Evolutionary conservation across 129 eudicot genomes (phyloP).

Genomic region (Heracleum sosnowskyi): DNA sequence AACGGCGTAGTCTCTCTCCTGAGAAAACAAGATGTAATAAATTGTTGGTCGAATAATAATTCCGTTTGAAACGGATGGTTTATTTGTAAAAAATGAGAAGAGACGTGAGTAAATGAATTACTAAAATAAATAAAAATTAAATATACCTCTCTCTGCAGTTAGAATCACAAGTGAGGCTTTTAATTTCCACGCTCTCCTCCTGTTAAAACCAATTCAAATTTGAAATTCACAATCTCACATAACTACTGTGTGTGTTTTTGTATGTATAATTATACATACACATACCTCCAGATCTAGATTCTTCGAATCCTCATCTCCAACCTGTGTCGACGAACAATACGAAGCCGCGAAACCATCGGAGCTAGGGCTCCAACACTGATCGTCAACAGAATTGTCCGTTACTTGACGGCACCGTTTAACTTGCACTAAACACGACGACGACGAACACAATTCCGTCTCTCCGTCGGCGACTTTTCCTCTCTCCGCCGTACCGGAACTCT

Average conservation of each 20-base stretch:
- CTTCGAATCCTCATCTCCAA: slow-evolving; percentile 12
- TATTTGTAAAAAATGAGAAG: slow-evolving; percentile 9
- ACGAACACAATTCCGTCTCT: slow-evolving; percentile 35
- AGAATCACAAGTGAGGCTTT: slow-evolving; percentile 23
- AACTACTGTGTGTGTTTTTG: background rate
- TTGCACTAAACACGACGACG: slow-evolving; percentile 24
- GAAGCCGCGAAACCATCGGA: slow-evolving; percentile 31
- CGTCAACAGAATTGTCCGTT: slow-evolving; percentile 19
- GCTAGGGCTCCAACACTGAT: slow-evolving; percentile 19
- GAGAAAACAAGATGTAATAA: slow-evolving; percentile 16
- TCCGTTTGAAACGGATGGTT: slow-evolving; percentile 25
- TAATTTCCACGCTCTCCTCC: slow-evolving; percentile 28
- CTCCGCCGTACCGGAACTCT: slow-evolving; percentile 27
- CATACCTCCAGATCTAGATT: slow-evolving; percentile 65
- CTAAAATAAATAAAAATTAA: slow-evolving; percentile 16
- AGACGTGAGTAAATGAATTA: slow-evolving; percentile 16
- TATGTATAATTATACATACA: background rate
- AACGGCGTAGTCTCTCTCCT: slow-evolving; percentile 41
- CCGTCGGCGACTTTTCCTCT: slow-evolving; percentile 35
- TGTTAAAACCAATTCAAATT: slow-evolving; percentile 23
- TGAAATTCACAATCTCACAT: background rate
- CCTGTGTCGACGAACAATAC: slow-evolving; percentile 51
- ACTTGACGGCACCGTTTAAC: slow-evolving; percentile 16
- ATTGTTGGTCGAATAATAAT: background rate
- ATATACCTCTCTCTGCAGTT: slow-evolving; percentile 32